A percentile compares a stretch with the other conserved stretches of the same genome.
Evolutionary conservation across 2,329 filamentous ascomycete species (phyloP).

Genomic region (Pseudogymnoascus sp.): DNA sequence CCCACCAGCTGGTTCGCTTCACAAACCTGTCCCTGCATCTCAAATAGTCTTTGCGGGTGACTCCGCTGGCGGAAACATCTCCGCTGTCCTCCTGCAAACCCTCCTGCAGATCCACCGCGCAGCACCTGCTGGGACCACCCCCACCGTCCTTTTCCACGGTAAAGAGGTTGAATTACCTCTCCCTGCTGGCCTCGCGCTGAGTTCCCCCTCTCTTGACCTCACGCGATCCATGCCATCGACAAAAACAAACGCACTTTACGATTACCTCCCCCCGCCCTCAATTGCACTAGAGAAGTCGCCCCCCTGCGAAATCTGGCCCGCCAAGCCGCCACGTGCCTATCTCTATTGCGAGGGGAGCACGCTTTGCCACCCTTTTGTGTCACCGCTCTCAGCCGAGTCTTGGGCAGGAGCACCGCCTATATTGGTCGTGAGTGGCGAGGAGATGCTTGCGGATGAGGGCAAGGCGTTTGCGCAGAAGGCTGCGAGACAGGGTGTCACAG

Average conservation of each 20-base stretch:
- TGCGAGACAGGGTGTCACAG: slow-evolving; percentile 47
- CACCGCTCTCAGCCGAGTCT: slow-evolving; percentile 47
- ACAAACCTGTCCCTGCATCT: slow-evolving; percentile 55
- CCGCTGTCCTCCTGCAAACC: slow-evolving; percentile 59
- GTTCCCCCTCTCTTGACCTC: slow-evolving; percentile 67
- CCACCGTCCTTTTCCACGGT: slow-evolving; percentile 54
- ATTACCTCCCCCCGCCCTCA: slow-evolving; percentile 48
- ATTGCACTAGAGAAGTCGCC: slow-evolving; percentile 36
- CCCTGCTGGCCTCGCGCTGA: slow-evolving; percentile 56
- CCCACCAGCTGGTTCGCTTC: slow-evolving; percentile 60
- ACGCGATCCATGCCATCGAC: slow-evolving; percentile 55
- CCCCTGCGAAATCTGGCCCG: slow-evolving; percentile 51
- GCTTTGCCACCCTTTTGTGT: slow-evolving; percentile 60
- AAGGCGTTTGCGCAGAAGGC: slow-evolving; percentile 52
- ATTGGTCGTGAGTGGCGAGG: slow-evolving; percentile 63
- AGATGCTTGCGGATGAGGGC: slow-evolving; percentile 63
- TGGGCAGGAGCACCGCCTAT: slow-evolving; percentile 61
- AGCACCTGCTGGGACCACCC: slow-evolving; percentile 35
- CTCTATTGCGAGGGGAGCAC: slow-evolving; percentile 50
- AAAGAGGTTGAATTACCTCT: slow-evolving; percentile 51
- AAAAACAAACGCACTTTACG: slow-evolving; percentile 45
- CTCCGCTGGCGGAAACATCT: slow-evolving; percentile 64
- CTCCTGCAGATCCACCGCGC: slow-evolving; percentile 55
- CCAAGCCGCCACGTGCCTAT: slow-evolving; percentile 44
- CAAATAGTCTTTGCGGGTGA: slow-evolving; percentile 69